These are phyloP conservation scores for Infundibulicybe gibba DNA, from an alignment of 768 basidiomycete species.

Conservation along the genomic window DNA sequence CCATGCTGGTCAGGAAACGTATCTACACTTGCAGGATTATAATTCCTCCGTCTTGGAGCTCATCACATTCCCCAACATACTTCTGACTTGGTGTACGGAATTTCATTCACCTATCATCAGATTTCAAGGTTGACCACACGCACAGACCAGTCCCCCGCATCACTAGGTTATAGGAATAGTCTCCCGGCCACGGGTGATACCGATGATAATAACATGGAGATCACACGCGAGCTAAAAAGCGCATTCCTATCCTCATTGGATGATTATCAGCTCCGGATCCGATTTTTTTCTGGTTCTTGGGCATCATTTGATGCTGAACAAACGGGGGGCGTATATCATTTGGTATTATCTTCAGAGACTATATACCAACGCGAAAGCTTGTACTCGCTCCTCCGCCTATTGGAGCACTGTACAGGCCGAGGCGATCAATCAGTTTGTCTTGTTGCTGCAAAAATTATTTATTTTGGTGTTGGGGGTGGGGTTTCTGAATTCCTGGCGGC, in stretches of 20 bases:
- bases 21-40: constrained; percentile 88
- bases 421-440: constrained; percentile 42
- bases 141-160: constrained; percentile 61
- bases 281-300: constrained; percentile 88
- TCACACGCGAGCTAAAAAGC: constrained; percentile 58
- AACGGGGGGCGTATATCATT: constrained; percentile 47
- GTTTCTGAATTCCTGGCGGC: constrained; percentile 66
- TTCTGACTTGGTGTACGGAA: constrained; percentile 77
- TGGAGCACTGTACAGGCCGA: constrained; percentile 35
- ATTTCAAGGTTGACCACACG: no score
- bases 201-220: constrained; percentile 11
- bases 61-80: constrained; percentile 73
- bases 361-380: constrained; percentile 77
- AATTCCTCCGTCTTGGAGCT: constrained; percentile 79
- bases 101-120: no score
- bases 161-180: constrained; percentile 12
- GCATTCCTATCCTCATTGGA: constrained; percentile 64
- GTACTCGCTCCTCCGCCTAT: constrained; percentile 49
- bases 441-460: constrained; percentile 88
- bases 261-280: constrained; percentile 51
- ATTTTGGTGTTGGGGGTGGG: constrained; percentile 95
- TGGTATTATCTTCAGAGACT: constrained; percentile 89
- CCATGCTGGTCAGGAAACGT: constrained; percentile 26
- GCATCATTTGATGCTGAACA: constrained; percentile 36
- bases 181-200: no score